These are phyloP conservation scores for Penicillium psychrosexuale DNA, from an alignment of 2,329 filamentous ascomycete species.

Conservation along the genomic window DNA sequence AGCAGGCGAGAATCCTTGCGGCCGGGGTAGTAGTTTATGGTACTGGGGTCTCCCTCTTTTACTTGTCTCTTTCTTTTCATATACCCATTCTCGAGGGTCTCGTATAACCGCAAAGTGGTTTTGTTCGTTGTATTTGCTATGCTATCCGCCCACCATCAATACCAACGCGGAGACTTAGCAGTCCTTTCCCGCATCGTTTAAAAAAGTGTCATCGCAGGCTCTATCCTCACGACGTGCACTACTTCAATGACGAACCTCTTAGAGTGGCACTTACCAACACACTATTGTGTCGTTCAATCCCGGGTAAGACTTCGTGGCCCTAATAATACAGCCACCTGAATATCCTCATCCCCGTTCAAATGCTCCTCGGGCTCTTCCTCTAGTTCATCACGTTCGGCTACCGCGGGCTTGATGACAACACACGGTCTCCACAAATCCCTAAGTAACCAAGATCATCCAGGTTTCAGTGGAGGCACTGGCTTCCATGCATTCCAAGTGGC, in stretches of 20 bases:
- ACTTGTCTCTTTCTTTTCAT: background rate
- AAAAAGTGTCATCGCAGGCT: conserved; percentile 27
- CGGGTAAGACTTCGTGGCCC: conserved; percentile 11
- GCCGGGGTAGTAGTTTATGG: no score
- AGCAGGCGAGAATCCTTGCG: background rate
- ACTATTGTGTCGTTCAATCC: conserved; percentile 33
- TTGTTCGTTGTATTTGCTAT: background rate
- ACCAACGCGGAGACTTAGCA: conserved; percentile 13
- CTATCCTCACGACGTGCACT: conserved; percentile 22
- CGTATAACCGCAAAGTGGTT: background rate
- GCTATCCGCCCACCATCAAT: background rate
- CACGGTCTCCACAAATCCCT: conserved; percentile 21
- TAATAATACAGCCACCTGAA: background rate
- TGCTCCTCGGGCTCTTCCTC: conserved; percentile 23
- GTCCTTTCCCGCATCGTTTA: conserved; percentile 36
- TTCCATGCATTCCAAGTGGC: conserved; percentile 31
- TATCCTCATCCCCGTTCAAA: conserved; percentile 24
- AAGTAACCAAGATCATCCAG: conserved; percentile 27
- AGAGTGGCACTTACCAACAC: conserved; percentile 34
- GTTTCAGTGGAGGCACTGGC: conserved; percentile 33
- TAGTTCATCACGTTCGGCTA: conserved; percentile 28
- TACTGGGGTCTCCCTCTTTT: background rate
- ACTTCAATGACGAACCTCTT: conserved; percentile 25
- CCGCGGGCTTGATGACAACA: conserved; percentile 35
- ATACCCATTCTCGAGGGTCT: background rate